Evolutionary conservation across 2,329 filamentous ascomycete species (phyloP).

Genomic region (Pleoardoris graminearum): DNA sequence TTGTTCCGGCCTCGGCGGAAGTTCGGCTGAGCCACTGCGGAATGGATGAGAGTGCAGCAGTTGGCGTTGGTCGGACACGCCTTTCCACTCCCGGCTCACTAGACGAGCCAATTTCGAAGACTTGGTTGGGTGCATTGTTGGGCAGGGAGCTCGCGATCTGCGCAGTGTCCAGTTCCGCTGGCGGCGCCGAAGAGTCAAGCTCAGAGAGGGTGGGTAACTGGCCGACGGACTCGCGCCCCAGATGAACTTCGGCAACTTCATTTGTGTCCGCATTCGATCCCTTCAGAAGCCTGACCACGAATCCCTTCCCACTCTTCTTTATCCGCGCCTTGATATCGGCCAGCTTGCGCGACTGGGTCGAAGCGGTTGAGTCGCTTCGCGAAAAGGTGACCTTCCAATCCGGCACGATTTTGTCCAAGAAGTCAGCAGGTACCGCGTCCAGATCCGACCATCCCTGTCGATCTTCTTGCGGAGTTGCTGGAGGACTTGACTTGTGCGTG

Average conservation of each 20-base stretch:
- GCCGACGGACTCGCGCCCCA: conserved; percentile 17
- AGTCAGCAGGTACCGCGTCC: conserved; percentile 32
- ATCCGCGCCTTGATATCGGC: conserved; percentile 38
- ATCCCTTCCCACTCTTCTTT: conserved; percentile 40
- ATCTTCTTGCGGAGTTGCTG: conserved; percentile 29
- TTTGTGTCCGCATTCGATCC: conserved; percentile 27
- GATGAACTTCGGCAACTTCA: conserved; percentile 34
- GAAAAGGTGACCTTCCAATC: conserved; percentile 36
- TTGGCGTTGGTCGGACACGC: background rate
- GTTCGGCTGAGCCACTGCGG: conserved; percentile 15
- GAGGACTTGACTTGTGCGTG: conserved; percentile 28
- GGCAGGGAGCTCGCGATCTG: background rate
- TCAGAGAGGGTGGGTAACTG: conserved; percentile 15
- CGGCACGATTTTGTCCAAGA: conserved; percentile 35
- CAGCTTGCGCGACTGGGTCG: conserved; percentile 30
- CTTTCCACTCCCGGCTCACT: conserved; percentile 23
- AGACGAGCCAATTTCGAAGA: conserved; percentile 34
- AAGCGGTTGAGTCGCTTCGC: conserved; percentile 30
- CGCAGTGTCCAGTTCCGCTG: conserved; percentile 24
- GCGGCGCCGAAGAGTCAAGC: conserved; percentile 21
- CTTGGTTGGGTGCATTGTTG: background rate
- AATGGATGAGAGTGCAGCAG: conserved; percentile 8
- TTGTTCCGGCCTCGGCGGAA: background rate
- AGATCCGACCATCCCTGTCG: conserved; percentile 35
- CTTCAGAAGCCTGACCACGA: conserved; percentile 36